Percentiles rank a stretch among this genome's conserved stretches.
These are phyloP conservation scores for Nigrospora osmanthi DNA, from an alignment of 2,329 filamentous ascomycete genomes.

Conservation along the genomic window DNA sequence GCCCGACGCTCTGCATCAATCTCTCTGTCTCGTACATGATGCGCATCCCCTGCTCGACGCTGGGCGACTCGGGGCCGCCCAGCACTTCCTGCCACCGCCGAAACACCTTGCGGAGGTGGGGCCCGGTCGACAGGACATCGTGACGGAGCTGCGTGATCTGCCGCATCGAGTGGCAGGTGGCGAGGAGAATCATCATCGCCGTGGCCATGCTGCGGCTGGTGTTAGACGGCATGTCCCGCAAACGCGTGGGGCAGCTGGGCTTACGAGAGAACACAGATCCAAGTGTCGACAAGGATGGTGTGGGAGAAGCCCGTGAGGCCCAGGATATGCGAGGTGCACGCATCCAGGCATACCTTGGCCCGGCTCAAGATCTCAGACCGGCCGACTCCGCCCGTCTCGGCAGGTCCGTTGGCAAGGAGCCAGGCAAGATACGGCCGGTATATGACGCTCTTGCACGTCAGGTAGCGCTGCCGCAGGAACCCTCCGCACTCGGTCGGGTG, in stretches of 20 bases:
- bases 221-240: background rate
- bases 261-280: conserved; percentile 46
- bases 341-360: conserved; percentile 33
- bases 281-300: conserved; percentile 43
- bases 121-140: conserved; percentile 29
- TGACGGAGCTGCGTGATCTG: conserved; percentile 28
- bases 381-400: conserved; percentile 9
- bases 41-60: conserved; percentile 36
- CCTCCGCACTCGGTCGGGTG: conserved; percentile 32
- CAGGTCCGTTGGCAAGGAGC: conserved; percentile 27
- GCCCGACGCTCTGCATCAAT: conserved; percentile 22
- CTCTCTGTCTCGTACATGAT: conserved; percentile 35
- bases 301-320: conserved; percentile 39
- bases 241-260: conserved; percentile 9
- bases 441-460: conserved; percentile 44
- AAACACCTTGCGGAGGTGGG: conserved; percentile 31
- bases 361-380: conserved; percentile 14
- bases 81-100: conserved; percentile 31
- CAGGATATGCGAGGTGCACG: conserved; percentile 38
- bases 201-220: conserved; percentile 31
- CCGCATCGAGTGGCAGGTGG: conserved; percentile 30
- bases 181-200: conserved; percentile 39
- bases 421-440: conserved; percentile 44
- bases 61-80: conserved; percentile 32
- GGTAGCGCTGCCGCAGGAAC: conserved; percentile 41